phyloP scores from a whole-genome alignment of 352 stramenopile species.

The Phytophthora colocasiae region DNA sequence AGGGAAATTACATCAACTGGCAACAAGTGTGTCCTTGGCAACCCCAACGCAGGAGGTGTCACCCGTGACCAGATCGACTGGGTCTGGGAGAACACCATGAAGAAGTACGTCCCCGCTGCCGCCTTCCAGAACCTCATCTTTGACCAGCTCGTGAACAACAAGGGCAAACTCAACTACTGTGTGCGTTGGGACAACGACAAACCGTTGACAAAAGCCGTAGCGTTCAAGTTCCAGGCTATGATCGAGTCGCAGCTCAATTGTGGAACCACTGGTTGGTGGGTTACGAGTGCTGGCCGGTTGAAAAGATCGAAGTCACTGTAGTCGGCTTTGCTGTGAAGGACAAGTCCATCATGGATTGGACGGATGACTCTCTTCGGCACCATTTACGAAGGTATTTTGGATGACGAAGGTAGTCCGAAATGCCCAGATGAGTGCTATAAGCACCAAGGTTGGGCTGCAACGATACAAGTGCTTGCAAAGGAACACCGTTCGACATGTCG shows the following conservation, averaged over 20 bases:
- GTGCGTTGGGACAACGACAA: conserved; percentile 18
- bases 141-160: conserved; percentile 16
- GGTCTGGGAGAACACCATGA: conserved; percentile 14
- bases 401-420: conserved; percentile 5
- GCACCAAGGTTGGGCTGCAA: conserved; percentile 18
- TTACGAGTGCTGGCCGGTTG: conserved; percentile 16
- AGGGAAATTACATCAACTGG: not conserved
- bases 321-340: conserved; percentile 44
- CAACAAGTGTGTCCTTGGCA: conserved; percentile 7
- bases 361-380: conserved; percentile 32
- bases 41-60: conserved; percentile 1
- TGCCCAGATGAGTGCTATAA: conserved; percentile 12
- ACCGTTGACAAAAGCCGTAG: conserved; percentile 6
- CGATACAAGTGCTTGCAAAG: conserved; percentile 28
- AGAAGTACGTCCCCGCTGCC: not conserved
- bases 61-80: conserved; percentile 2
- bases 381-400: conserved; percentile 7
- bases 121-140: conserved; percentile 18
- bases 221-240: conserved; percentile 13
- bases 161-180: conserved; percentile 14
- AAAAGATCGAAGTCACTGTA: conserved; percentile 39
- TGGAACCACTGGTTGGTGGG: conserved; percentile 9
- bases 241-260: not conserved
- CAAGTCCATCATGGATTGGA: conserved; percentile 48
- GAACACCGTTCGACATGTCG: conserved; percentile 33